A percentile compares a stretch with the other conserved stretches of the same genome.
phyloP scores from a whole-genome alignment of 2,329 filamentous ascomycete species.

The Fusarium dimerum region DNA sequence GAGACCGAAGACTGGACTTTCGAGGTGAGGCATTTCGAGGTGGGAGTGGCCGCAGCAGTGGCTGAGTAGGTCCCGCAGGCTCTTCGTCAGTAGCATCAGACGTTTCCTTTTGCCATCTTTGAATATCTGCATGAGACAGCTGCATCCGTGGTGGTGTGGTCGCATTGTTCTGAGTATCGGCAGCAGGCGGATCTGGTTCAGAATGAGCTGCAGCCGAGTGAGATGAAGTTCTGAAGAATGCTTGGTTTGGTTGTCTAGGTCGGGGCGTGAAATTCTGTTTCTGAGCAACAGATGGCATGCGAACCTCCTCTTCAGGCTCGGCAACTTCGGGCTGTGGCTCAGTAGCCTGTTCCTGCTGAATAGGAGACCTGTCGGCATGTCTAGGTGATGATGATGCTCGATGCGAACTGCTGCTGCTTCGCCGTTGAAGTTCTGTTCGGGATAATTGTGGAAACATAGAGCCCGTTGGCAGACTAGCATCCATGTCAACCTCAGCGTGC shows the following conservation, averaged over 20 bases:
- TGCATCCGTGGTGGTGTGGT: conserved; percentile 43
- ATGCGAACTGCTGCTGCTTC: neutral
- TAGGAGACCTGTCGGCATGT: neutral
- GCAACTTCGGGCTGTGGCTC: conserved; percentile 18
- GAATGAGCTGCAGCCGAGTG: conserved; percentile 19
- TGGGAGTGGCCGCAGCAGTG: conserved; percentile 50
- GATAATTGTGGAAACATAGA: conserved; percentile 42
- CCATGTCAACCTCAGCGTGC: conserved; percentile 16
- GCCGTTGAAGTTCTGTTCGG: conserved; percentile 33
- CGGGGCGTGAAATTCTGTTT: conserved; percentile 52
- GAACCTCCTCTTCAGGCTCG: conserved; percentile 35
- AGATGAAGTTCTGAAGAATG: conserved; percentile 41
- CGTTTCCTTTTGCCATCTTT: conserved; percentile 43
- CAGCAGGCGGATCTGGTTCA: neutral
- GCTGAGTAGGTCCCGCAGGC: conserved; percentile 39
- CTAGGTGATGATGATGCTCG: neutral
- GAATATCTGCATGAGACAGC: conserved; percentile 43
- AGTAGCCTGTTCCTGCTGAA: conserved; percentile 4
- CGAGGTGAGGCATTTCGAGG: conserved; percentile 54
- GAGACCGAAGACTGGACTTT: conserved; percentile 60
- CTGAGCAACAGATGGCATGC: conserved; percentile 42
- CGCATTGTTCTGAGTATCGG: neutral
- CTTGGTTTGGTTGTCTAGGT: conserved; percentile 34
- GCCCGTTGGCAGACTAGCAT: conserved; percentile 32
- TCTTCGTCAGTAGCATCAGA: conserved; percentile 38